These are phyloP conservation scores for Ganoderma lucidum DNA, from an alignment of 1,284 basidiomycete species.

Conservation along the genomic window DNA sequence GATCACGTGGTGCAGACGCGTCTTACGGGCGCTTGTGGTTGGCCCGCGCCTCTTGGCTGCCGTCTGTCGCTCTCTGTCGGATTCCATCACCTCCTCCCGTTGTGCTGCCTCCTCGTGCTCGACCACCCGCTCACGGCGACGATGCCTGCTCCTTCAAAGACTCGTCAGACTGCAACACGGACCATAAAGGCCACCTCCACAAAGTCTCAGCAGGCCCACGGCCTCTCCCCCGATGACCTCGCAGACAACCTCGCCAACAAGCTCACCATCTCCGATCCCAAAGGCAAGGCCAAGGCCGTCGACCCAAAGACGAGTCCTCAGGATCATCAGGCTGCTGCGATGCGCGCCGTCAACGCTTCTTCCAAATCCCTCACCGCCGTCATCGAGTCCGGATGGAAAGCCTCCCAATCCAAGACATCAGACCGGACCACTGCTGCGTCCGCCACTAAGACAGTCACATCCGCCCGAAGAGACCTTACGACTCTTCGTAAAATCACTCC, in stretches of 20 bases:
- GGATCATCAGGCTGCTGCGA: conserved; percentile 46
- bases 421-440: conserved; percentile 39
- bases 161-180: conserved; percentile 16
- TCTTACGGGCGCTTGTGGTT: neutral
- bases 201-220: conserved; percentile 19
- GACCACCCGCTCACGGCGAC: neutral
- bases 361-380: conserved; percentile 62
- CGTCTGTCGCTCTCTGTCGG: neutral
- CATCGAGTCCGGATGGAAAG: conserved; percentile 67
- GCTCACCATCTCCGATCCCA: conserved; percentile 34
- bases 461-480: conserved; percentile 49
- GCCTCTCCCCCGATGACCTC: conserved; percentile 34
- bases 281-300: conserved; percentile 30
- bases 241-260: conserved; percentile 36
- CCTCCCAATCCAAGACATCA: conserved; percentile 38
- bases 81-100: neutral
- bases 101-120: neutral
- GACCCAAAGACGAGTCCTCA: conserved; percentile 21
- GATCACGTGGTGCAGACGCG: conserved; percentile 23
- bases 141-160: conserved; percentile 24
- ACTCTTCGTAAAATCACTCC: conserved; percentile 54
- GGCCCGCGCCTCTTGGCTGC: too few relatives aligned
- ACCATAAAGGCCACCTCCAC: conserved; percentile 15
- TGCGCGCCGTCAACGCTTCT: conserved; percentile 68
- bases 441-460: conserved; percentile 41